Percentiles rank a stretch among this genome's conserved stretches.
These are phyloP conservation scores for Globisporangium abappressorium DNA, from an alignment of 352 stramenopile species.

Conservation along the genomic window DNA sequence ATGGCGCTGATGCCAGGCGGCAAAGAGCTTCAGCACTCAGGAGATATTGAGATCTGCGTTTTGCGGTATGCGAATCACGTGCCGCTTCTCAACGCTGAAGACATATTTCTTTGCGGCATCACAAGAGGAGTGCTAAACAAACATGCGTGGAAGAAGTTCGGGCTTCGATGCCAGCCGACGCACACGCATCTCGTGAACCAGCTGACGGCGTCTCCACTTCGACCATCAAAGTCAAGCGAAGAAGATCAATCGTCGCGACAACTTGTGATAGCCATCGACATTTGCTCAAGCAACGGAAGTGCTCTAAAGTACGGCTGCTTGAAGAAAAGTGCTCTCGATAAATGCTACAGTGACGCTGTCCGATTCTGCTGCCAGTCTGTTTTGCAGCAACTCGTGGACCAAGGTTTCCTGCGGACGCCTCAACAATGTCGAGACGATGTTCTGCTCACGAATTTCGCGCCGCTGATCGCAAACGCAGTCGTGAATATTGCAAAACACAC, in stretches of 20 bases:
- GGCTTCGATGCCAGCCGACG: constrained; percentile 35
- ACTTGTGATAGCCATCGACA: constrained; percentile 56
- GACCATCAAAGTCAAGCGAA: constrained; percentile 10
- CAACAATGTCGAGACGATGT: constrained; percentile 53
- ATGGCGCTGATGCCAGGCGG: constrained; percentile 40
- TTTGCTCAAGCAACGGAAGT: constrained; percentile 25
- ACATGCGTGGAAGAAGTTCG: constrained; percentile 57
- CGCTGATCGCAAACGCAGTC: constrained; percentile 54
- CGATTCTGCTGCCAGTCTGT: constrained; percentile 39
- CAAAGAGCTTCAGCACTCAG: constrained; percentile 11
- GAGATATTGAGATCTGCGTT: constrained; percentile 54
- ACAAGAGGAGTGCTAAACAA: constrained; percentile 34
- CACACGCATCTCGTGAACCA: constrained; percentile 48
- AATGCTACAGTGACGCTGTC: constrained; percentile 34
- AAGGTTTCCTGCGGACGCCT: constrained; percentile 42
- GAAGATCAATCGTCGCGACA: constrained; percentile 6
- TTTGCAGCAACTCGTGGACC: constrained; percentile 45
- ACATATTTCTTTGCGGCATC: constrained; percentile 57
- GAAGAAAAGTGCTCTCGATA: constrained; percentile 54
- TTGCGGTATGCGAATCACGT: constrained; percentile 76
- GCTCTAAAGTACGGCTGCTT: constrained; percentile 50
- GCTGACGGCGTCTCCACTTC: constrained; percentile 33
- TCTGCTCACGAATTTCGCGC: constrained; percentile 43
- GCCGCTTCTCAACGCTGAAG: constrained; percentile 55
- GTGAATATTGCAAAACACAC: constrained; percentile 27